Conservation (phyloP, 2,329 filamentous ascomycete species). For the Escovopsis sp. region DNA sequence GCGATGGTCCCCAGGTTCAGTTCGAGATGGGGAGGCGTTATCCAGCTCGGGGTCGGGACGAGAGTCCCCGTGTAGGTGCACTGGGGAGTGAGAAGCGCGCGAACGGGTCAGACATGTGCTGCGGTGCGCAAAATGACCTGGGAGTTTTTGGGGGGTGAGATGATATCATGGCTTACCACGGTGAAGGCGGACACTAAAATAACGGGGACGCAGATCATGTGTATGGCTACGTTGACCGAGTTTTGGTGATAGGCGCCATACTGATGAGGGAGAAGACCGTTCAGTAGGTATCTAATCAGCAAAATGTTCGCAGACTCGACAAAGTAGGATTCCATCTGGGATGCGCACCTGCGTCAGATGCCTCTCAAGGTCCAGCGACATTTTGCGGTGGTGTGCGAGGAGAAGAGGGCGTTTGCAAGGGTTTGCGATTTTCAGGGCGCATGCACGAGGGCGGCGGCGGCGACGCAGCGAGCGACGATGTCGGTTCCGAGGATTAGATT, state of each 20-base stretch:
- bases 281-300: not conserved
- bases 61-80: conserved; percentile 48
- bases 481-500: too few species aligned
- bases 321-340: too few species aligned
- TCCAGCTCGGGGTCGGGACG: conserved; percentile 49
- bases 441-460: too few species aligned
- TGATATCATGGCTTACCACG: conserved; percentile 39
- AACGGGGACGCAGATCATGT: conserved; percentile 65
- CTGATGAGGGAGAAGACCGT: conserved; percentile 33
- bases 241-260: conserved; percentile 78
- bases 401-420: not conserved
- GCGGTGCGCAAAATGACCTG: too few species aligned
- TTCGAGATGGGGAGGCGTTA: conserved; percentile 51
- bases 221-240: conserved; percentile 61
- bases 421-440: too few species aligned
- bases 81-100: conserved; percentile 21
- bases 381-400: conserved; percentile 16
- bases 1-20: conserved; percentile 52
- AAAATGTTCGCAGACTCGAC: conserved; percentile 3
- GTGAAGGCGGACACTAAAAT: conserved; percentile 59
- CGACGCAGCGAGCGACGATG: too few species aligned
- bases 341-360: conserved; percentile 61
- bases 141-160: not conserved
- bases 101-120: conserved; percentile 1
- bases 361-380: conserved; percentile 66